These are phyloP conservation scores for Phaeoacremonium minimum DNA, from an alignment of 2,329 filamentous ascomycete species.

Conservation along the genomic window DNA sequence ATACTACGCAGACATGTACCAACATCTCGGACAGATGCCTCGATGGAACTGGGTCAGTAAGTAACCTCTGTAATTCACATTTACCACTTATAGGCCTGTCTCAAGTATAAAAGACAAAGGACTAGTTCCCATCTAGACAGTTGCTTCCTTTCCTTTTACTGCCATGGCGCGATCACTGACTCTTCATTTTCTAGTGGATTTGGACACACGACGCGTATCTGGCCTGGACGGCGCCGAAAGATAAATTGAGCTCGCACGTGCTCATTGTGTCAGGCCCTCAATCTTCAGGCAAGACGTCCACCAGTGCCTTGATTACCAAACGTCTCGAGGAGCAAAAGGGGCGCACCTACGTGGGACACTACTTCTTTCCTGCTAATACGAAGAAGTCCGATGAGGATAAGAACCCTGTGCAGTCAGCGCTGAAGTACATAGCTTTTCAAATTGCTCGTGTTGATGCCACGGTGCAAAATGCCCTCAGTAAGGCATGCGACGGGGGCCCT, in stretches of 20 bases:
- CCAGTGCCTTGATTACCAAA: conserved; percentile 16
- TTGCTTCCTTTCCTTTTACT: too few relatives aligned
- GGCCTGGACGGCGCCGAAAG: conserved; percentile 1
- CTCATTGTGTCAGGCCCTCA: conserved; percentile 14
- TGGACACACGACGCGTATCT: not conserved
- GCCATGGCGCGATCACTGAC: too few relatives aligned
- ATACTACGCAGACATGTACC: conserved; percentile 16
- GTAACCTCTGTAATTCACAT: too few relatives aligned
- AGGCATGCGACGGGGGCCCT: conserved; percentile 12
- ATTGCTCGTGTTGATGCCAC: conserved; percentile 18
- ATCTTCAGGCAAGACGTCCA: conserved; percentile 16
- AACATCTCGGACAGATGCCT: conserved; percentile 9
- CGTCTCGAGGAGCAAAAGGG: conserved; percentile 16
- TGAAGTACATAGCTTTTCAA: conserved; percentile 21
- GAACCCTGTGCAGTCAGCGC: conserved; percentile 11
- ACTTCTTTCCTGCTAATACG: conserved; percentile 16
- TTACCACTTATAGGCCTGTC: too few relatives aligned
- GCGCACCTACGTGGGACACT: conserved; percentile 18
- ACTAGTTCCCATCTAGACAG: too few relatives aligned
- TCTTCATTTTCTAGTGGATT: too few relatives aligned
- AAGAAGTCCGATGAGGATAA: conserved; percentile 16
- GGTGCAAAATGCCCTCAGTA: conserved; percentile 12
- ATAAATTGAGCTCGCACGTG: conserved; percentile 10
- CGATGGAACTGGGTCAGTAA: conserved; percentile 2
- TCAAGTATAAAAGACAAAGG: too few relatives aligned